Evolutionary conservation across 108 stramenopile genomes (phyloP), one percentile per base, ranked within the genome.

Genomic region (Cyclotella sp.): DNA sequence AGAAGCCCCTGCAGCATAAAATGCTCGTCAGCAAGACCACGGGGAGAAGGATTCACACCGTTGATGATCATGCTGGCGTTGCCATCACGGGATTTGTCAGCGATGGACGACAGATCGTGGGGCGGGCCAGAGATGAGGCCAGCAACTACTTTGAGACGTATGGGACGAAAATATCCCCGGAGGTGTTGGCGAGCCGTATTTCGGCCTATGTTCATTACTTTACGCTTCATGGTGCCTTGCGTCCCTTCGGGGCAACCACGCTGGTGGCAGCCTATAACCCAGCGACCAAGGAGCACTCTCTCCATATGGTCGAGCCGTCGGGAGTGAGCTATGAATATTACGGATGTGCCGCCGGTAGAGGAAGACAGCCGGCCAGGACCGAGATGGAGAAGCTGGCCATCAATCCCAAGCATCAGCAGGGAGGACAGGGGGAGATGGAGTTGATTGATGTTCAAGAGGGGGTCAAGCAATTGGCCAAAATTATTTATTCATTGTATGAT

Each of bases 321-420:
- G 98, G 99, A 3, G 91, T 90, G 19, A 81, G 84, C 10, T 91
- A 91, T 72, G 86, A 88, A 46, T 99, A 96, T 74, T 98, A 90
- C 69, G 99, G 96, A 13, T 92, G 91, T 24, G 98, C 99, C 9
- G 91, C 95, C 12, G 99, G 99, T 24, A 97, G 98, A 85, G 98
- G 98, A 57, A 87, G 96, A 62, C 98, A 99, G 80, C 92, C 94
- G 19, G 98, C 98, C 52, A 97, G 98, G 89, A 99, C 98, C 40
- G 99, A 99, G 84, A 85, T 99, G 87, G 98, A 99, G 81, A 99
- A 99, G 84, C 73, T 97, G 63, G 87, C 93, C 57, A 77, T 97
- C 57, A 82, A 82, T 71, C 87, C 90, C 70, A 95, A 86, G 68
- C 68, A 57, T 12, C 55, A 45, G 39, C 43, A 53, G 68, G 75